Conservation (phyloP, 2,329 filamentous ascomycete species). For the Helminthosporium solani region DNA sequence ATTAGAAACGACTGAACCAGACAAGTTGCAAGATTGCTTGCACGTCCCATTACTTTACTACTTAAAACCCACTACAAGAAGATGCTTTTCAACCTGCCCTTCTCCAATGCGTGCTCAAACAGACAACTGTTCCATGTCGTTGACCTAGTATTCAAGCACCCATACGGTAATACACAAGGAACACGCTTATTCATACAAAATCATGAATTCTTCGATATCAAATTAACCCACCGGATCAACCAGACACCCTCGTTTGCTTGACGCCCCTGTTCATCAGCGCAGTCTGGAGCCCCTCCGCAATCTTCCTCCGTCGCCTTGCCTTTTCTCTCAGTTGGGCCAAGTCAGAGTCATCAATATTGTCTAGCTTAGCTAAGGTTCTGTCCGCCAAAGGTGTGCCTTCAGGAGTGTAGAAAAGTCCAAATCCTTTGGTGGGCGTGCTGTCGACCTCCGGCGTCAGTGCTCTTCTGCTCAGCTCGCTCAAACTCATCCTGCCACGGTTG, state of each 20-base stretch:
- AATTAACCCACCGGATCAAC: slow-evolving; percentile 1
- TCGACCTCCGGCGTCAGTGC: slow-evolving; percentile 34
- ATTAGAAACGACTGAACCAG: too few species aligned
- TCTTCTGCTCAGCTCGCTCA: slow-evolving; percentile 32
- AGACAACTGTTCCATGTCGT: background rate
- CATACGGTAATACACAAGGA: background rate
- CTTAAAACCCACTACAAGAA: background rate
- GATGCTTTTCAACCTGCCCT: background rate
- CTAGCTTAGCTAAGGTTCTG: slow-evolving; percentile 35
- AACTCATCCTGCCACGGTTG: slow-evolving; percentile 30
- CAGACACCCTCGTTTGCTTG: slow-evolving; percentile 24
- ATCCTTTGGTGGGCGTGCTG: slow-evolving; percentile 25
- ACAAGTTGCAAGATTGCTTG: background rate
- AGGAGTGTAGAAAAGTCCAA: slow-evolving; percentile 37
- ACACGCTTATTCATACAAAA: slow-evolving; percentile 26
- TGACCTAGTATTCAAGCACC: slow-evolving; percentile 14
- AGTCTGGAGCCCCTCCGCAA: slow-evolving; percentile 42
- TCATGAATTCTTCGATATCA: slow-evolving; percentile 4
- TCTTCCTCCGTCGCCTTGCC: slow-evolving; percentile 38
- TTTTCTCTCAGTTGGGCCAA: slow-evolving; percentile 41
- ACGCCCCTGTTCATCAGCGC: slow-evolving; percentile 38
- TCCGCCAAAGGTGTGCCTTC: slow-evolving; percentile 28
- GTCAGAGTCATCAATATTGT: slow-evolving; percentile 44
- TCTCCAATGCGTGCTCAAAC: slow-evolving; percentile 2
- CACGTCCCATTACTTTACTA: background rate